Conservation (phyloP, 805 yeast genomes). For the Candida coquimbonensis region DNA sequence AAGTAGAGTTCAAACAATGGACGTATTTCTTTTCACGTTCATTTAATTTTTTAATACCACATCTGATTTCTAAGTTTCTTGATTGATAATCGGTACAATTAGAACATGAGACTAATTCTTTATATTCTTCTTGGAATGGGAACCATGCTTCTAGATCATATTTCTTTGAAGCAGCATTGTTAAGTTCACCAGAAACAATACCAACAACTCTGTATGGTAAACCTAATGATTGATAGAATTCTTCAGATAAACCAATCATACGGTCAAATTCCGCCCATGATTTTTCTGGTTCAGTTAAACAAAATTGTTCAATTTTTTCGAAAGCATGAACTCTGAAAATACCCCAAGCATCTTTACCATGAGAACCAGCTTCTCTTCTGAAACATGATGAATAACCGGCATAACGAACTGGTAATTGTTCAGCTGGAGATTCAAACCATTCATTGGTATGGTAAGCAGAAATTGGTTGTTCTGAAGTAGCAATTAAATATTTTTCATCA, state of each 20-base stretch:
- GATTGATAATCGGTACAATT: conserved; percentile 99
- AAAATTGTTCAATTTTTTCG: conserved; percentile 96
- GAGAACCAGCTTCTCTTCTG: conserved; percentile 99
- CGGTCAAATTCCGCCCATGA: conserved; percentile 97
- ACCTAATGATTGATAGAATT: conserved; percentile 84
- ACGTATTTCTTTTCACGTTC: conserved; percentile 96
- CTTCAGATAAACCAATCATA: conserved; percentile 89
- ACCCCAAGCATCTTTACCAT: conserved; percentile 99
- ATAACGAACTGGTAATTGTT: conserved; percentile 92
- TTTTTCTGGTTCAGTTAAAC: conserved; percentile 93
- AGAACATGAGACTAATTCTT: conserved; percentile 96
- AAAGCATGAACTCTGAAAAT: conserved; percentile 98
- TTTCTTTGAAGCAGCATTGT: conserved; percentile 98
- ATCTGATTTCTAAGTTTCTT: conserved; percentile 96
- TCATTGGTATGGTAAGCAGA: conserved; percentile 96
- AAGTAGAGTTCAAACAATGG: conserved; percentile 95
- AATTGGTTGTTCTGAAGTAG: conserved; percentile 98
- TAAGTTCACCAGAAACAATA: conserved; percentile 96
- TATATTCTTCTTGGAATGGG: conserved; percentile 98
- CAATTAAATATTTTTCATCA: conserved; percentile 95
- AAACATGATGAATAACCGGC: conserved; percentile 98
- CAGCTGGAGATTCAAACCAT: conserved; percentile 97
- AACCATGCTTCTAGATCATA: conserved; percentile 99
- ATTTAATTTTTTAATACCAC: conserved; percentile 93
- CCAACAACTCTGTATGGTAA: conserved; percentile 97